Conservation (phyloP, 208 protist species). For the Wallacemonas collosoma region DNA sequence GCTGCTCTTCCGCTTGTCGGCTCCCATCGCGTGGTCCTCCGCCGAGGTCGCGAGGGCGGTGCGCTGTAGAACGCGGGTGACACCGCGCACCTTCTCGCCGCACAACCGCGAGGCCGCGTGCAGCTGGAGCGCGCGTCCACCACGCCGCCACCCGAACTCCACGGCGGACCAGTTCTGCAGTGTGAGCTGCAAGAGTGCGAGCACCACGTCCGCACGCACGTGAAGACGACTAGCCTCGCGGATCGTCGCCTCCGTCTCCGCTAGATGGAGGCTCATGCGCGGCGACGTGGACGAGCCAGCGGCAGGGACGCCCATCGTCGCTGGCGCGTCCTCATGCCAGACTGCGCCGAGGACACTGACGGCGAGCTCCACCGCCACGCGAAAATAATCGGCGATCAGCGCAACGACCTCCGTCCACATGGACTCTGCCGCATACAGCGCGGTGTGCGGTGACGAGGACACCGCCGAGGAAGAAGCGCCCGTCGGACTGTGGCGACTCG, state of each 20-base stretch:
- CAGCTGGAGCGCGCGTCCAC: conserved; percentile 8
- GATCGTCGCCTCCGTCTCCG: background rate
- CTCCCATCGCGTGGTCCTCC: no score
- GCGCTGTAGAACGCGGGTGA: background rate
- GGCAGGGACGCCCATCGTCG: no score
- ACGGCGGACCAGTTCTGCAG: conserved; percentile 66
- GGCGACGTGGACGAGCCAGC: no score
- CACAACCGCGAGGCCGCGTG: background rate
- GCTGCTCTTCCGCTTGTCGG: background rate
- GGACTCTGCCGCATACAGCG: background rate
- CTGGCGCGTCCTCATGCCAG: conserved; percentile 11
- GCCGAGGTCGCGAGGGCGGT: no score
- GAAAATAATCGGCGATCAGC: conserved; percentile 1
- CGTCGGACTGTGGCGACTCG: no score
- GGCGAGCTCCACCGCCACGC: conserved; percentile 24
- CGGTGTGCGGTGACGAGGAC: background rate
- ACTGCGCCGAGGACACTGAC: conserved; percentile 22
- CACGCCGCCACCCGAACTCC: conserved; percentile 24
- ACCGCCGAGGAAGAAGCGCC: background rate
- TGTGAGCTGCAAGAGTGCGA: conserved; percentile 45
- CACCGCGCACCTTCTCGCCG: background rate
- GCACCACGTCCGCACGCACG: conserved; percentile 20
- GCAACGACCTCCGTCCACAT: conserved; percentile 15
- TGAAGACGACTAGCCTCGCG: background rate
- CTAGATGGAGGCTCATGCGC: background rate